phyloP scores from a whole-genome alignment of 768 basidiomycete genomes.

The Tulasnella sp. region DNA sequence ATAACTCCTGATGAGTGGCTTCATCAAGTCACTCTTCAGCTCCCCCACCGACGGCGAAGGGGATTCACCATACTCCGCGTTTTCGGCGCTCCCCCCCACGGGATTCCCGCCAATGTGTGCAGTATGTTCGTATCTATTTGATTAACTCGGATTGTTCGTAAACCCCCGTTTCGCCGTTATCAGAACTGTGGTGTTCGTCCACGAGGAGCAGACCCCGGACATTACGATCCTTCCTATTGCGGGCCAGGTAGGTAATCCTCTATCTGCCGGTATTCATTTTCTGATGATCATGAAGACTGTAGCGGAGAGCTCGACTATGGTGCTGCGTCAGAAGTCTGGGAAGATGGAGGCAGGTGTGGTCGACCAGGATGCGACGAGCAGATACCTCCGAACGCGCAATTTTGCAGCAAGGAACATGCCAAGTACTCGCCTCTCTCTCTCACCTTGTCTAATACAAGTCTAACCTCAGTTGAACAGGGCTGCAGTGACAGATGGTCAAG shows the following conservation, averaged over 20 bases:
- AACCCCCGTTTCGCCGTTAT: not conserved
- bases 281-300: not conserved
- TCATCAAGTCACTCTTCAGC: not conserved
- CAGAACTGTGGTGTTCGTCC: not conserved
- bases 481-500: not conserved
- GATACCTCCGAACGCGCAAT: not conserved
- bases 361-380: not conserved
- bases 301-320: not conserved
- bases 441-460: not conserved
- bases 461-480: not conserved
- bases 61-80: not conserved
- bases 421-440: not conserved
- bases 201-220: not conserved
- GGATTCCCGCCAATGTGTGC: not conserved
- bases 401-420: conserved; percentile 1
- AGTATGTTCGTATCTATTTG: not conserved
- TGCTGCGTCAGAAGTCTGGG: not conserved
- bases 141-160: not conserved
- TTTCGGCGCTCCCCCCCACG: not conserved
- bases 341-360: not conserved
- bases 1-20: not conserved
- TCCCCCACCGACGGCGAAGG: not conserved
- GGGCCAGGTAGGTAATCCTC: not conserved
- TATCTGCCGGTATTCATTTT: not conserved
- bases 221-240: not conserved